These are phyloP conservation scores for Boletus rubescentipes DNA, from an alignment of 768 basidiomycete species.

Conservation along the genomic window DNA sequence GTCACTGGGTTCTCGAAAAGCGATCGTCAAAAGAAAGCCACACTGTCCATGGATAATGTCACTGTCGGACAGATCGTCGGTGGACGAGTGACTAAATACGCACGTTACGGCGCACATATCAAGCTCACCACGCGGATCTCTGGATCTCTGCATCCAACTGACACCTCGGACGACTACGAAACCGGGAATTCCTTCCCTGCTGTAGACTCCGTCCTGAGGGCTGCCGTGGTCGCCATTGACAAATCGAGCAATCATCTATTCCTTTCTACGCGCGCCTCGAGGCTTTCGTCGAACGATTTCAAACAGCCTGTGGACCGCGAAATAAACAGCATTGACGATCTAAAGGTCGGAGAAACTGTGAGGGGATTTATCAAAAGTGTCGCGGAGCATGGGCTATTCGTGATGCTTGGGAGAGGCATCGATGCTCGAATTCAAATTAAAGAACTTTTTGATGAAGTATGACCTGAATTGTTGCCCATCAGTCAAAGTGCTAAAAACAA, in stretches of 20 bases:
- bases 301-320: constrained; percentile 64
- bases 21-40: constrained; percentile 44
- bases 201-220: constrained; percentile 66
- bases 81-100: constrained; percentile 78
- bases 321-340: constrained; percentile 55
- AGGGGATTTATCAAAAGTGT: constrained; percentile 91
- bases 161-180: constrained; percentile 78
- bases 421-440: constrained; percentile 92
- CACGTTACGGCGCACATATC: constrained; percentile 68
- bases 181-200: constrained; percentile 53
- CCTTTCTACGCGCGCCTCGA: constrained; percentile 80
- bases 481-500: constrained; percentile 7
- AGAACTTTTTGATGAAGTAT: constrained; percentile 86
- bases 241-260: constrained; percentile 61
- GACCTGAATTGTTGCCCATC: background rate
- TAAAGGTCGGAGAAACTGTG: constrained; percentile 72
- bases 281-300: constrained; percentile 52
- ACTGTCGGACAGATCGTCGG: constrained; percentile 71
- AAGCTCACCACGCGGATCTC: constrained; percentile 71
- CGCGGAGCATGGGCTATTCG: constrained; percentile 85
- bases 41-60: constrained; percentile 65
- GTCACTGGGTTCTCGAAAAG: constrained; percentile 74
- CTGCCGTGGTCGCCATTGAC: constrained; percentile 70
- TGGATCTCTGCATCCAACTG: constrained; percentile 80
- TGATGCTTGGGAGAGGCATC: constrained; percentile 77